Percentiles rank a stretch among this genome's conserved stretches.
phyloP scores from a whole-genome alignment of 441 rosid genomes.

The Geranium incanum region DNA sequence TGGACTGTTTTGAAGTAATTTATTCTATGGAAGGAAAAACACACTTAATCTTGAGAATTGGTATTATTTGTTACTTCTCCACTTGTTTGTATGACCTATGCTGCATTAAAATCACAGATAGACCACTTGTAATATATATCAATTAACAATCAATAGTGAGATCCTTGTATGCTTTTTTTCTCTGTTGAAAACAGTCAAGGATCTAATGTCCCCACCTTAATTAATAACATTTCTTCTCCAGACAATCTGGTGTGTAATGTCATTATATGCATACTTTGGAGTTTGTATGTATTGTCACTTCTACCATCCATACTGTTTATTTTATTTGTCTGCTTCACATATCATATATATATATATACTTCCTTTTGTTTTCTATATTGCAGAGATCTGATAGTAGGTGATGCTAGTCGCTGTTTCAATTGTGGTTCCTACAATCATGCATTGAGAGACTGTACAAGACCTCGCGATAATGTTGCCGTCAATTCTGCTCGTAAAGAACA shows the following conservation, averaged over 20 bases:
- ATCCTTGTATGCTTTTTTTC: not conserved
- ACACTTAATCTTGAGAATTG: not conserved
- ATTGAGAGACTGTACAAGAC: constrained; percentile 79
- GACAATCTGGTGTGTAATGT: not conserved
- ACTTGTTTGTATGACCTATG: not conserved
- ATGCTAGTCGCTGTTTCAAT: constrained; percentile 89
- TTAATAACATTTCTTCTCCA: not conserved
- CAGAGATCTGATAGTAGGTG: constrained; percentile 65
- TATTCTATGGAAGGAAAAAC: not conserved
- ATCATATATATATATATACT: not conserved
- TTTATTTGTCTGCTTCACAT: not conserved
- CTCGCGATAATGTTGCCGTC: constrained; percentile 75
- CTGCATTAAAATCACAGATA: not conserved
- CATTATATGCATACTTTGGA: not conserved
- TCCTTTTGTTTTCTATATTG: constrained; percentile 22
- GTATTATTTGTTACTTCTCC: not conserved
- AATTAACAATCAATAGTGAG: not conserved
- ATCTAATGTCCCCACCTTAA: not conserved
- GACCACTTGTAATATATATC: not conserved
- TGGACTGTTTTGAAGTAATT: not conserved
- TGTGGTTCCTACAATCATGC: constrained; percentile 91
- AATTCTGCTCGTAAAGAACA: constrained; percentile 72
- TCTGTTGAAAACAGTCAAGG: not conserved
- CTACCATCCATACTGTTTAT: not conserved
- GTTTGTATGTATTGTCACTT: not conserved